Conservation (phyloP, 805 yeast genomes). For the Candida chauliodis region DNA sequence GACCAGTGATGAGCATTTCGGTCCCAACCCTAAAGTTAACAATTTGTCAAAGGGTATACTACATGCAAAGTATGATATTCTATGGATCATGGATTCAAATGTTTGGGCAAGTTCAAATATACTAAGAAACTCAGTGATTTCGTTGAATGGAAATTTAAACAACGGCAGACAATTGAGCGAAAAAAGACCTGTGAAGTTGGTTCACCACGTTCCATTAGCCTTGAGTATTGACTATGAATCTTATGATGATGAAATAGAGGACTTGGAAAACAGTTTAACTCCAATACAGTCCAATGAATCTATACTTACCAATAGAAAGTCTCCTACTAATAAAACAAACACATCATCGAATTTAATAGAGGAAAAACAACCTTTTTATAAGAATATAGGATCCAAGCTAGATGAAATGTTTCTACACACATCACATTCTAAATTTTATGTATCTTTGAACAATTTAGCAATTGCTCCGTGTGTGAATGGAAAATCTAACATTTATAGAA, state of each 20-base stretch:
- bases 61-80: constrained; percentile 62
- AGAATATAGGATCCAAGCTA: constrained; percentile 55
- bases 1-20: constrained; percentile 48
- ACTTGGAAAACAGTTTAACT: constrained; percentile 14
- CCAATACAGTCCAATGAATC: constrained; percentile 14
- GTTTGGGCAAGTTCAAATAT: constrained; percentile 73
- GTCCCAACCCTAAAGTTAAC: constrained; percentile 88
- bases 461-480: constrained; percentile 92
- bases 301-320: constrained; percentile 5
- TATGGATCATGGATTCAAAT: constrained; percentile 86
- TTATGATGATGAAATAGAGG: constrained; percentile 5
- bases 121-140: constrained; percentile 57
- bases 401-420: constrained; percentile 86
- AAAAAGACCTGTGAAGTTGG: constrained; percentile 52
- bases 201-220: constrained; percentile 81
- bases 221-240: constrained; percentile 24
- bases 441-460: constrained; percentile 67
- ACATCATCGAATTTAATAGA: background rate
- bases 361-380: constrained; percentile 10
- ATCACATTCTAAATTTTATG: constrained; percentile 82
- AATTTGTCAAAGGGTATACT: constrained; percentile 79
- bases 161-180: constrained; percentile 38
- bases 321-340: background rate
- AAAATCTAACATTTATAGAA: constrained; percentile 74
- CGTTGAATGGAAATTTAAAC: constrained; percentile 47